These are phyloP conservation scores for Backusella morwellensis DNA, from an alignment of 192 early-diverging fungal species.

Conservation along the genomic window DNA sequence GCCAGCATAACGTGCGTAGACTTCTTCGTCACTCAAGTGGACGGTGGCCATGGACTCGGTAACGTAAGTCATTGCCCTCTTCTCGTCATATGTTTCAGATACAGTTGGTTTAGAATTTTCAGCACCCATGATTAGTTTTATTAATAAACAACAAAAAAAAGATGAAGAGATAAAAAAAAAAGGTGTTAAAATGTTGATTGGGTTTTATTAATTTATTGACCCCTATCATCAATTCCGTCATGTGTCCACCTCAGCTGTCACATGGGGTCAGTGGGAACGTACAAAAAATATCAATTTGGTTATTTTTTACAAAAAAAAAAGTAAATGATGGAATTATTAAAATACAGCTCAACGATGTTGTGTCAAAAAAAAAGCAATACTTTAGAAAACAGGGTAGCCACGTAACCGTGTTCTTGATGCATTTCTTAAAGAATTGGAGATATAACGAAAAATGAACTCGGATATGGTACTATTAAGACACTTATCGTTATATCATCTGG, in stretches of 20 bases:
- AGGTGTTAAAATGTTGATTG: neutral
- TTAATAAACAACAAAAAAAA: neutral
- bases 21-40: neutral
- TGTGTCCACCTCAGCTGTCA: neutral
- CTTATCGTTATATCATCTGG: slow-evolving; percentile 1
- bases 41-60: neutral
- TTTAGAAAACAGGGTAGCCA: neutral
- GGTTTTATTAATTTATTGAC: neutral
- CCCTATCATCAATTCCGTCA: neutral
- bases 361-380: neutral
- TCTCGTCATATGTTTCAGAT: neutral
- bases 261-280: neutral
- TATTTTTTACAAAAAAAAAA: neutral
- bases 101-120: neutral
- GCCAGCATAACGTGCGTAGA: neutral
- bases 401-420: neutral
- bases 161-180: neutral
- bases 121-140: neutral
- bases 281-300: neutral
- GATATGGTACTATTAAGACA: slow-evolving; percentile 13
- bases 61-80: neutral
- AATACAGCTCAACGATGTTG: neutral
- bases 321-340: neutral
- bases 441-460: neutral
- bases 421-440: neutral